These are phyloP conservation scores for Trebouxia sp. DNA, from an alignment of 139 green algal species.

Conservation along the genomic window DNA sequence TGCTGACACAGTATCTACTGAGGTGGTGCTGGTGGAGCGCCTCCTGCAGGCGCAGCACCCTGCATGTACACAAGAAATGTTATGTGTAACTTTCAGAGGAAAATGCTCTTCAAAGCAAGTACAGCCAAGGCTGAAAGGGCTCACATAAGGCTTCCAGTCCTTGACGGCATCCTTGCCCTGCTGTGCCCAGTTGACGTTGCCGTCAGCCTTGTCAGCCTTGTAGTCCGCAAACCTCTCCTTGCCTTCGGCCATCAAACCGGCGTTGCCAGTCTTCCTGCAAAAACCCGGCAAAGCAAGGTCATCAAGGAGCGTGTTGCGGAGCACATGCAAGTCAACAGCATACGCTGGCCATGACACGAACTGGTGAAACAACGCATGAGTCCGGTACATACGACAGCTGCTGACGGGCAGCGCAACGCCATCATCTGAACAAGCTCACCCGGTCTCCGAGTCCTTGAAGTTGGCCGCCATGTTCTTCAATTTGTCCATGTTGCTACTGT, in stretches of 20 bases:
- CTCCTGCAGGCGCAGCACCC: background rate
- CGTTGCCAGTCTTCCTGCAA: constrained; percentile 26
- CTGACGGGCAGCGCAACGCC: too few species aligned
- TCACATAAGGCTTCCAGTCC: constrained; percentile 18
- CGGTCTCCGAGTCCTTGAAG: constrained; percentile 25
- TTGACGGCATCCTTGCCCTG: constrained; percentile 14
- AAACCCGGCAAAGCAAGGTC: too few species aligned
- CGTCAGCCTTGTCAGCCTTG: constrained; percentile 22
- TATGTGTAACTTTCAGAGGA: too few species aligned
- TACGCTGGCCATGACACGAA: too few species aligned
- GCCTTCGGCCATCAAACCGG: constrained; percentile 14
- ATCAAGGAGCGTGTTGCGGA: too few species aligned
- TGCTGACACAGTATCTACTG: too few species aligned
- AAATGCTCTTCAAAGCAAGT: background rate
- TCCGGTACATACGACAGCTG: too few species aligned
- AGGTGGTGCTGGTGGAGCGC: too few species aligned
- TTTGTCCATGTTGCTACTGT: constrained; percentile 13
- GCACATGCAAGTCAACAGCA: too few species aligned
- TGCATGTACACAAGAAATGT: background rate
- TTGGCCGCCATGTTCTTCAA: background rate
- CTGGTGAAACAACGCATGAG: too few species aligned
- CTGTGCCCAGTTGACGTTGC: constrained; percentile 22
- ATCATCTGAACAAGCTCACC: background rate
- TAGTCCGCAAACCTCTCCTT: constrained; percentile 1
- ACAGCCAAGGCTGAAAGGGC: background rate